phyloP scores from a whole-genome alignment of 331 rosid species.

The Prunus yedoensis region DNA sequence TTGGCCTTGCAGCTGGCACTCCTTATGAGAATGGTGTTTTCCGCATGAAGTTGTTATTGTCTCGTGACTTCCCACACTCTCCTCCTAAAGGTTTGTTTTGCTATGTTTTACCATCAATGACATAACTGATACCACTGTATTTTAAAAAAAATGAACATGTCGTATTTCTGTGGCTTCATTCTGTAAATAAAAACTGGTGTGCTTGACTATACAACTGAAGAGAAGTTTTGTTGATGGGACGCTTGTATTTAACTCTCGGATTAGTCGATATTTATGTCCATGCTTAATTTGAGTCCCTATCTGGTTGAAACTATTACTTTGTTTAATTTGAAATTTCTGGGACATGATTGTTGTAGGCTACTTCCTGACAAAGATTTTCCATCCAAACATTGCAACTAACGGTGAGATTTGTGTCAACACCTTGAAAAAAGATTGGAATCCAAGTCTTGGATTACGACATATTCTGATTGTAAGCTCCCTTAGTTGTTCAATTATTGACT shows the following conservation, averaged over 20 bases:
- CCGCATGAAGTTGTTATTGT: constrained; percentile 82
- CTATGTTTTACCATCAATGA: not conserved
- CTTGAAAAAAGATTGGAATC: constrained; percentile 96
- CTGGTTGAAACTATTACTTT: not conserved
- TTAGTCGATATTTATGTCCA: not conserved
- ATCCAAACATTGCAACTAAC: constrained; percentile 80
- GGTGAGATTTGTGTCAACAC: constrained; percentile 99
- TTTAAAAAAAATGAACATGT: not conserved
- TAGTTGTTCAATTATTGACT: not conserved
- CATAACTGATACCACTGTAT: not conserved
- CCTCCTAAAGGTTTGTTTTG: constrained; percentile 85
- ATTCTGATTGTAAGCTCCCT: constrained; percentile 71
- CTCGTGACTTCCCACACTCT: constrained; percentile 82
- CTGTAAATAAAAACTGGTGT: not conserved
- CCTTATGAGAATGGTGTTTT: constrained; percentile 96
- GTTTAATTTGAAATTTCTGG: constrained; percentile 13
- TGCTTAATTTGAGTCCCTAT: not conserved
- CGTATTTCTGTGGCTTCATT: not conserved
- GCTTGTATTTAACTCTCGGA: not conserved
- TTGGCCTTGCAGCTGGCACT: constrained; percentile 76
- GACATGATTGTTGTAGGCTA: constrained; percentile 52
- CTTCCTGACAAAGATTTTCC: constrained; percentile 89
- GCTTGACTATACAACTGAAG: not conserved
- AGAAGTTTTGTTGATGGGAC: not conserved
- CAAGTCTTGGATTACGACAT: constrained; percentile 89